Evolutionary conservation across 2,329 filamentous ascomycete species (phyloP).

Genomic region (Ascochyta clinopodiicola): DNA sequence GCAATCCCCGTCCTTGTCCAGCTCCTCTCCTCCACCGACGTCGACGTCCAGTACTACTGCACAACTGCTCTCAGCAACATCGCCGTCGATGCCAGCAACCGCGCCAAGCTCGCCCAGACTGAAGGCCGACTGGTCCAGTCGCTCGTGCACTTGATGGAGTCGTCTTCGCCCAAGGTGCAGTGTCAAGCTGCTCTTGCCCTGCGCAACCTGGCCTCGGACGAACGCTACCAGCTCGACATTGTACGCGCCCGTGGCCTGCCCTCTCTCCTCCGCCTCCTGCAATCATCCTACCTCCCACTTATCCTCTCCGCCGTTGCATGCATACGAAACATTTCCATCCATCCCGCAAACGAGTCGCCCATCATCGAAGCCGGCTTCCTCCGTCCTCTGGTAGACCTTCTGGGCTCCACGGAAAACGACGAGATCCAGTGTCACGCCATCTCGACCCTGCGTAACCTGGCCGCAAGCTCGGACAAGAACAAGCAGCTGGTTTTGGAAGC

Average conservation of each 20-base stretch:
- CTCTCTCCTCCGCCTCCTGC: constrained; percentile 85
- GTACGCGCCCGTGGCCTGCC: constrained; percentile 85
- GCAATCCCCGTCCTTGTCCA: constrained; percentile 98
- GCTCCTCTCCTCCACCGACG: constrained; percentile 87
- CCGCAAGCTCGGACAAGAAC: constrained; percentile 95
- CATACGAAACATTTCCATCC: constrained; percentile 98
- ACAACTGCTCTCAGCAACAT: constrained; percentile 99
- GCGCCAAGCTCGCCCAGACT: constrained; percentile 87
- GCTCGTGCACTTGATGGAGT: constrained; percentile 95
- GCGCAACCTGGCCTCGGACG: constrained; percentile 93
- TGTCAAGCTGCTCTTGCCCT: constrained; percentile 95
- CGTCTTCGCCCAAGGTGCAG: constrained; percentile 89
- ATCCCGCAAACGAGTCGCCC: constrained; percentile 95
- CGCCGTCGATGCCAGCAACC: constrained; percentile 89
- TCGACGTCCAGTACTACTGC: constrained; percentile 99
- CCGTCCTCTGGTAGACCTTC: constrained; percentile 88
- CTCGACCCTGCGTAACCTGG: constrained; percentile 92
- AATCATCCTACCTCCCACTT: constrained; percentile 93
- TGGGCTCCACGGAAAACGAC: constrained; percentile 96
- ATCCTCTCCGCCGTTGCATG: constrained; percentile 97
- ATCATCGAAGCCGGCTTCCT: constrained; percentile 98
- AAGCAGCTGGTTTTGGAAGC: constrained; percentile 97
- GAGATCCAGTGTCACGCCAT: constrained; percentile 99
- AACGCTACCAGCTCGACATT: constrained; percentile 98
- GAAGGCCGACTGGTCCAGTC: constrained; percentile 93